Base-by-base conservation (phyloP, 2,329 filamentous ascomycete genomes). In the Phyllachora maydis region DNA sequence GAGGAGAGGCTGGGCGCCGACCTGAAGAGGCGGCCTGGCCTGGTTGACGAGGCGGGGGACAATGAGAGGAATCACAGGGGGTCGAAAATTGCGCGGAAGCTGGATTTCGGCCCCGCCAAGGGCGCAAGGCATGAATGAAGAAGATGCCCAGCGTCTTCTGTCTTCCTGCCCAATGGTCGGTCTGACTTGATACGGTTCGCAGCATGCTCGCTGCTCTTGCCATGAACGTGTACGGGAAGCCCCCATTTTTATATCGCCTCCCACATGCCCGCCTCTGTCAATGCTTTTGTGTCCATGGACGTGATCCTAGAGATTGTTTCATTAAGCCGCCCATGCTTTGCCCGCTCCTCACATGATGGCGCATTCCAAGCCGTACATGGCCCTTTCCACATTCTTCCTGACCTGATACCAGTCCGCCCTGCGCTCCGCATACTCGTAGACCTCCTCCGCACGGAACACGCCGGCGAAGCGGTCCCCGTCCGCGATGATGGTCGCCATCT, bases 331-430 rank as follows among this genome's bases (percentile, higher is more conserved):
- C n/a, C n/a, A n/a, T n/a, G n/a, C n/a, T n/a, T n/a, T n/a, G n/a
- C n/a, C n/a, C n/a, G n/a, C n/a, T n/a, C n/a, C n/a, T 59, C 48
- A 95, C 82, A 93, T 95, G 20, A 90, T 41, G 21, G 43, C 45
- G 47, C 88, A 98, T 29, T 88, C 85, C 44, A 92, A 66, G 4
- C 88, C 88, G 50, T 93, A 95, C 82, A 98, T 93, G 30, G 82
- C 82, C 49, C 77, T 74, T 56, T 98, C 88, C 5, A 98, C 88
- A 32, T 82, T 69, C 32, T 65, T 68, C 52, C 75, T 76, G 8
- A 98, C 79, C 36, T 74, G 63, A 43, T 88, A 92, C 88, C 88
- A 98, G 50, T 98, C 88, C 23, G 83, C 83, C 35, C 88, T 59
- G 34, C 88, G 58, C 49, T 93, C 82, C 2, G 85, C 88, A 52